Conservation (phyloP, 192 early-diverging fungal species). For the Coemansia sp. region DNA sequence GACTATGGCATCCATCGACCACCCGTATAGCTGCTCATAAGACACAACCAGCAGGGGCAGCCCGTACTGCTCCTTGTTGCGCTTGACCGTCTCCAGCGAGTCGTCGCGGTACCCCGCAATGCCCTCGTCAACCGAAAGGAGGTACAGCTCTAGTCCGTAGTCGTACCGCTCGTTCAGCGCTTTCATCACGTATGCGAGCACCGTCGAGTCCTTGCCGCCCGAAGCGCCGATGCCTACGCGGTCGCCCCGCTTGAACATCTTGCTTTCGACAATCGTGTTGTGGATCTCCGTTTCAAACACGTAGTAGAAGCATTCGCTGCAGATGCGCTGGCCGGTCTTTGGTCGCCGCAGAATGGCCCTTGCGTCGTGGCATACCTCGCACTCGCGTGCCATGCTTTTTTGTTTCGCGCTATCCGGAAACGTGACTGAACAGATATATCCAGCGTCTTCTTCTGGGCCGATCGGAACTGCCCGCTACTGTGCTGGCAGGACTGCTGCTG, state of each 20-base stretch:
- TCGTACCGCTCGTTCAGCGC: constrained; percentile 87
- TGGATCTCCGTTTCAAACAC: constrained; percentile 95
- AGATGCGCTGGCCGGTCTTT: constrained; percentile 86
- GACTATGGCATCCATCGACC: constrained; percentile 99
- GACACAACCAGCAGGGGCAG: constrained; percentile 93
- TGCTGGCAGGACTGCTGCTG: not conserved
- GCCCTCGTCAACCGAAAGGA: constrained; percentile 97
- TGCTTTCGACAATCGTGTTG: constrained; percentile 78
- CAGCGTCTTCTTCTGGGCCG: too few species aligned
- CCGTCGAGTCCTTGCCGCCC: constrained; percentile 96
- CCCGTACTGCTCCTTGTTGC: constrained; percentile 91
- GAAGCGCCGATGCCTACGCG: constrained; percentile 93
- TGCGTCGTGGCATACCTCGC: constrained; percentile 66
- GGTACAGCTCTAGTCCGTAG: constrained; percentile 86
- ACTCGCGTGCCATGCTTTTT: constrained; percentile 64
- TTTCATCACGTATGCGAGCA: constrained; percentile 93
- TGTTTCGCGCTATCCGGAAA: too few species aligned
- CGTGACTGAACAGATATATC: too few species aligned
- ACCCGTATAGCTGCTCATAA: constrained; percentile 94
- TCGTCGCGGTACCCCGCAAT: constrained; percentile 98
- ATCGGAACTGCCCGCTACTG: too few species aligned
- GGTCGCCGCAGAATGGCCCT: constrained; percentile 88
- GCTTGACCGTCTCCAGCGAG: constrained; percentile 95
- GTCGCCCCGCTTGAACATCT: constrained; percentile 83
- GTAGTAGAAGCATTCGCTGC: constrained; percentile 86